phyloP scores from a whole-genome alignment of 2,329 filamentous ascomycete genomes.

The Alternaria sp. region DNA sequence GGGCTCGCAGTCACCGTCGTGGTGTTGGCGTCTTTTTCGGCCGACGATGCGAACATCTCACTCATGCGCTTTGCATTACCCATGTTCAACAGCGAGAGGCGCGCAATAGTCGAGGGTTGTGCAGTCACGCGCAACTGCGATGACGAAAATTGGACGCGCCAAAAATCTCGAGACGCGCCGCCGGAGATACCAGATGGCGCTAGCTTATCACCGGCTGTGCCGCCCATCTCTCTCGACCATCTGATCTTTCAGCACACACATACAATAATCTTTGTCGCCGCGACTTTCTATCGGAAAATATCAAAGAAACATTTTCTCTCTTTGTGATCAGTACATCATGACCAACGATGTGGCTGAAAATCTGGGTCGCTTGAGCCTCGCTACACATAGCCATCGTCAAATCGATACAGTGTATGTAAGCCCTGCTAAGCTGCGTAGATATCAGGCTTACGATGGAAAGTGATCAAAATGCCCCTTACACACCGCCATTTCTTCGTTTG shows the following conservation, averaged over 20 bases:
- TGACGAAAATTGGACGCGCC: slow-evolving; percentile 15
- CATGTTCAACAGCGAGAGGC: slow-evolving; percentile 4
- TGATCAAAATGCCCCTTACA: neutral
- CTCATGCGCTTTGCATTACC: slow-evolving; percentile 25
- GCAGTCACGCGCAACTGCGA: neutral
- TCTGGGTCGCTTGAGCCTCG: neutral
- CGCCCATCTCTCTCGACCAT: neutral
- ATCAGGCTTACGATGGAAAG: neutral
- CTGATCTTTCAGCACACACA: neutral
- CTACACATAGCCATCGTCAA: neutral
- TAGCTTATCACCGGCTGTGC: slow-evolving; percentile 8
- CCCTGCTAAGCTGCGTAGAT: neutral
- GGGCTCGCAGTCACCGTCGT: slow-evolving; percentile 7
- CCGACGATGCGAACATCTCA: slow-evolving; percentile 27
- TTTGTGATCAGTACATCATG: neutral
- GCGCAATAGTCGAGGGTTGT: neutral
- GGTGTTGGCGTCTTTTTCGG: slow-evolving; percentile 8
- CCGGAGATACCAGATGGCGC: slow-evolving; percentile 6
- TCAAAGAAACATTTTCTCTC: too few species aligned
- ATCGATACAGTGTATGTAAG: neutral
- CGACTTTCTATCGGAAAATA: neutral
- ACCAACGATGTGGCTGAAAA: neutral
- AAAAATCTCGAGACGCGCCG: slow-evolving; percentile 10
- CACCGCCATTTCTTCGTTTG: neutral
- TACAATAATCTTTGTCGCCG: neutral